These are phyloP conservation scores for Podila horticola DNA, from an alignment of 192 early-diverging fungal species.

Conservation along the genomic window DNA sequence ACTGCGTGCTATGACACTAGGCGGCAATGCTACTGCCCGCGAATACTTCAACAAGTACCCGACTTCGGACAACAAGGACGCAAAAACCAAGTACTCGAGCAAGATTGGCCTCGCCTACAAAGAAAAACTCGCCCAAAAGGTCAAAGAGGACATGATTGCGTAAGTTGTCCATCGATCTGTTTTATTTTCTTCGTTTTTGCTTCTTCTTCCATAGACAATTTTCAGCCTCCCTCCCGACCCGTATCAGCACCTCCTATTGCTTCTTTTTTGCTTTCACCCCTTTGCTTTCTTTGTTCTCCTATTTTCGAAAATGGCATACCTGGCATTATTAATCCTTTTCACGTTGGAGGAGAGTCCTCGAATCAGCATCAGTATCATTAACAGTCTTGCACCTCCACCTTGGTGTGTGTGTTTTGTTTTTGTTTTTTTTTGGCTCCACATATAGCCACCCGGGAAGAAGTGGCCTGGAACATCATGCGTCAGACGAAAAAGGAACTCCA, in stretches of 20 bases:
- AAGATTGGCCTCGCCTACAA: constrained; percentile 83
- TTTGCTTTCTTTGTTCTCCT: background rate
- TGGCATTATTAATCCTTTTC: background rate
- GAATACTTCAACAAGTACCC: constrained; percentile 86
- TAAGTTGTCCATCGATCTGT: constrained; percentile 13
- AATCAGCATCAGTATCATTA: background rate
- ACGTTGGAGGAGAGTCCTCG: background rate
- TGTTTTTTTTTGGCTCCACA: background rate
- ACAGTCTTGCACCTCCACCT: background rate
- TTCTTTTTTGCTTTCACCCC: background rate
- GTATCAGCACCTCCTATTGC: background rate
- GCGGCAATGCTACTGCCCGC: constrained; percentile 86
- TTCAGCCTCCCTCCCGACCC: background rate
- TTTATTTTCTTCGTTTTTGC: background rate
- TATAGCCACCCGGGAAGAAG: constrained; percentile 33
- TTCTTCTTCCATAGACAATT: background rate
- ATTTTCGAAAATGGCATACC: background rate
- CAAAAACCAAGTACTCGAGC: constrained; percentile 83
- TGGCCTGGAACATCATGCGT: constrained; percentile 16
- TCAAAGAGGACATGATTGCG: constrained; percentile 75
- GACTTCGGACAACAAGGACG: constrained; percentile 67
- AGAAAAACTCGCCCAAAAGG: constrained; percentile 73
- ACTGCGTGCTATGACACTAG: constrained; percentile 85
- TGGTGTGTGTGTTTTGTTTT: too few relatives aligned
- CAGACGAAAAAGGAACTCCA: constrained; percentile 21